Base-by-base conservation (phyloP, 306 rosid genomes). In the Luffa aegyptiaca region DNA sequence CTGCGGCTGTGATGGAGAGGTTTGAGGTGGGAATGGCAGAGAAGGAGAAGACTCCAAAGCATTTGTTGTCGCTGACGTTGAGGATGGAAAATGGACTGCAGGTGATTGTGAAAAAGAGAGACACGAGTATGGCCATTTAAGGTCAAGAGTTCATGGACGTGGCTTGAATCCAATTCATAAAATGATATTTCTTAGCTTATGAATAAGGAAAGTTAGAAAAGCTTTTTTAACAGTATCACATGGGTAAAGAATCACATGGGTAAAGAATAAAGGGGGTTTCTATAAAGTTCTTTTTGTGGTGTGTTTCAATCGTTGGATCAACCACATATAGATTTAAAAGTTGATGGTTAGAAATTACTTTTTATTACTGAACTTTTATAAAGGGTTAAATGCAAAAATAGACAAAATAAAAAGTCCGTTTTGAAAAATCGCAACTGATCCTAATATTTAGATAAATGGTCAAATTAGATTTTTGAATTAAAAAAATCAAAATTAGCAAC, bases 71-170 rank as follows among this genome's bases (percentile, higher is more conserved):
- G 2, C n/a, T 90, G 80, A 91, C 94, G 0, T 64, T 90, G 14
- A 83, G 93, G 78, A 90, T 93, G 65, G 86, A 83, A 17, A 88
- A 80, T 9, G 94, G 97, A 0, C 80, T 90, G 37, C 82, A 79
- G 0, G 89, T 87, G 0, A 57, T 0, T 1, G 77, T 87, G 10
- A 77, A 56, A 18, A 48, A 59, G 3, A 83, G 86, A 39, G 48
- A 39, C 3, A 17, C 5, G 11, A 6, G 42, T 63, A 0, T 64
- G 45, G 0, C 45, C 71, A 36, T 64, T 14, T 64, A 45, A 64
- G 71, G 21, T 6, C 13, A 6, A 63, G 0, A 35, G 10, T 63
- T 63, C 20, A 59, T 21, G 37, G 35, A 21, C 4, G 16, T 59
- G 16, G 16, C 64, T 21, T 57, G 35, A 13, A 35, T 35, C 21